Conservation (phyloP, 768 basidiomycete genomes). For the Tricholoma saponaceum region DNA sequence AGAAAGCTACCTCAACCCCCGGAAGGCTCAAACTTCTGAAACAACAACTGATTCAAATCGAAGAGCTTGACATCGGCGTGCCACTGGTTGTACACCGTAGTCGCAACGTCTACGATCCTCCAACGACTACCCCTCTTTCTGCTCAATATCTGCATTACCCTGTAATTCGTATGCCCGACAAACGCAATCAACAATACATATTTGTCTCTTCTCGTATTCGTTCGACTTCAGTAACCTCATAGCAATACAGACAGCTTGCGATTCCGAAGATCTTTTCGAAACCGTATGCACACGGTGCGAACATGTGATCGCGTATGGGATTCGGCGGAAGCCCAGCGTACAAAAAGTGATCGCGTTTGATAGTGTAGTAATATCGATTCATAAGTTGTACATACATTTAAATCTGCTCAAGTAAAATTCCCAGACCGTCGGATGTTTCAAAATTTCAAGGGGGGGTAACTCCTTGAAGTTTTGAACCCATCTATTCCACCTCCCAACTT, state of each 20-base stretch:
- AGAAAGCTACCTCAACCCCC: conserved; percentile 93
- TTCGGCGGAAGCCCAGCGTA: no score
- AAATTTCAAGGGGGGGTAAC: no score
- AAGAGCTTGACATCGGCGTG: background rate
- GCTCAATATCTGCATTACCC: background rate
- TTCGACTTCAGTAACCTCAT: background rate
- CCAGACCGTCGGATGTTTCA: no score
- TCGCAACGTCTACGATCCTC: background rate
- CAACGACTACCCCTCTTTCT: background rate
- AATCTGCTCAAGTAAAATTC: no score
- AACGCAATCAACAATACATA: background rate
- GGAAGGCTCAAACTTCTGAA: conserved; percentile 75
- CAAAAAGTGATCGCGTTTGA: no score
- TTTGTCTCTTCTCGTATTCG: background rate
- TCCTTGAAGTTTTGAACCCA: background rate
- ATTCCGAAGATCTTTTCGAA: no score
- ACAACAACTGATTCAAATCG: background rate
- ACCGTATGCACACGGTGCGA: no score
- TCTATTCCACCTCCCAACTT: background rate
- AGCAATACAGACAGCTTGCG: no score
- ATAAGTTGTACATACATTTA: no score
- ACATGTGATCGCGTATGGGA: no score
- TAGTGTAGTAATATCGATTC: no score
- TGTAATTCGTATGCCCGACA: background rate
- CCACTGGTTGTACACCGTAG: background rate